Conservation (phyloP, 352 stramenopile species). For the Albugo laibachii region DNA sequence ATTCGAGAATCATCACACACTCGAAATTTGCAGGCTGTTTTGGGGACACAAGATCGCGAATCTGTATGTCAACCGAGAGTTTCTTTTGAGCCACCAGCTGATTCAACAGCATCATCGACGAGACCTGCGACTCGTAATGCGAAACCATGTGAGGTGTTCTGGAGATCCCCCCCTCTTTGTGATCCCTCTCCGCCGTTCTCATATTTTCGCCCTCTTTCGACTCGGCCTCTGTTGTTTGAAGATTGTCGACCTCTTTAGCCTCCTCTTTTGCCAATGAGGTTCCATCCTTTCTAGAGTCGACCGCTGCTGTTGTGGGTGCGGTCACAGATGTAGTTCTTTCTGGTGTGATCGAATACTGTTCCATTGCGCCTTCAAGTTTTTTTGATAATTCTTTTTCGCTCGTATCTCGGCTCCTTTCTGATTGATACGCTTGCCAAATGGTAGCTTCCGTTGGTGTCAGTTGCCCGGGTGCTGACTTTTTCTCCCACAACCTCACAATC, state of each 20-base stretch:
- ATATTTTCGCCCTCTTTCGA: conserved; percentile 24
- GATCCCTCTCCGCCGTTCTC: background rate
- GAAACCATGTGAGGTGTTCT: conserved; percentile 14
- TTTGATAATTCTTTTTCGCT: too few species aligned
- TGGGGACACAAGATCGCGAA: conserved; percentile 19
- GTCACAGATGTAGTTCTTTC: too few species aligned
- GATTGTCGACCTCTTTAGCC: conserved; percentile 24
- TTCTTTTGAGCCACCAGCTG: conserved; percentile 24
- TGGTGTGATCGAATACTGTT: too few species aligned
- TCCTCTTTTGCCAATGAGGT: conserved; percentile 30
- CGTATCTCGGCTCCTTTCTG: conserved; percentile 12
- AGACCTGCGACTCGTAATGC: conserved; percentile 19
- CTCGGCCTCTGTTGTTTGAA: conserved; percentile 21
- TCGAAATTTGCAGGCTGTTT: conserved; percentile 22
- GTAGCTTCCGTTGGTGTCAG: conserved; percentile 63
- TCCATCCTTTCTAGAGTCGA: conserved; percentile 13
- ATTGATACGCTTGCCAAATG: conserved; percentile 25
- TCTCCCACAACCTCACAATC: conserved; percentile 56
- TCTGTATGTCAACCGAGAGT: conserved; percentile 20
- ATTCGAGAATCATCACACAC: conserved; percentile 29
- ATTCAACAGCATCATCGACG: conserved; percentile 27
- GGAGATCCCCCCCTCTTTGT: background rate
- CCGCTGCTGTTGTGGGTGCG: conserved; percentile 7
- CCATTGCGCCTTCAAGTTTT: too few species aligned
- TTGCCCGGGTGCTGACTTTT: conserved; percentile 26